These are phyloP conservation scores for Populus hybrid DNA, from an alignment of 441 rosid species.

Conservation along the genomic window DNA sequence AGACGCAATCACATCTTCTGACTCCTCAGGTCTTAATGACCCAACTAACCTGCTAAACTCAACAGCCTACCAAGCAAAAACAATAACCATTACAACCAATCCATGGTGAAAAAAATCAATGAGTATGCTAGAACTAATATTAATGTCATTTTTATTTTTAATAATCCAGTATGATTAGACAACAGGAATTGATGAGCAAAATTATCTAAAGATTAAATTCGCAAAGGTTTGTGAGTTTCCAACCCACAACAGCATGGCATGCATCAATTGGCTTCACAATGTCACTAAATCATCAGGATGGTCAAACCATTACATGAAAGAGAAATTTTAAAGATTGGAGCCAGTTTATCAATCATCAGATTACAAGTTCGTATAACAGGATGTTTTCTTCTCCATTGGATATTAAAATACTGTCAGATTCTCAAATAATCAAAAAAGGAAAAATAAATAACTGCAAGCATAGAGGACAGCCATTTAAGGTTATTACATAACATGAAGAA, in stretches of 20 bases:
- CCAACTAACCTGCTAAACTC: slow-evolving; percentile 90
- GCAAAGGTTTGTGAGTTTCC: not conserved
- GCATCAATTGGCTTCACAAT: not conserved
- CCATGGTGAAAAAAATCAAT: not conserved
- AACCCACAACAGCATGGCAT: not conserved
- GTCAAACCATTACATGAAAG: not conserved
- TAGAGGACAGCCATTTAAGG: not conserved
- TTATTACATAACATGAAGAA: not conserved
- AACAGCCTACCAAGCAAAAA: slow-evolving; percentile 59
- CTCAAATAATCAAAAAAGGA: not conserved
- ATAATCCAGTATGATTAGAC: not conserved
- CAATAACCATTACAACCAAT: slow-evolving; percentile 12
- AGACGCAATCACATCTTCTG: slow-evolving; percentile 86
- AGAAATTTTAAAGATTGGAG: not conserved
- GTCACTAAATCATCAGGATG: not conserved
- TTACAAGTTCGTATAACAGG: not conserved
- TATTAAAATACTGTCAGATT: not conserved
- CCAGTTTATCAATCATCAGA: not conserved
- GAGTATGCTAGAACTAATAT: not conserved
- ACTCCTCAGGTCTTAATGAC: slow-evolving; percentile 65
- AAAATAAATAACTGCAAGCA: not conserved
- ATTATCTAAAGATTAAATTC: not conserved
- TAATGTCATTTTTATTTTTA: not conserved
- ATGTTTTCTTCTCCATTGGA: not conserved
- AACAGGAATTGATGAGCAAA: not conserved